phyloP scores from a whole-genome alignment of 2,329 filamentous ascomycete species.

The Microdochium bolleyi region DNA sequence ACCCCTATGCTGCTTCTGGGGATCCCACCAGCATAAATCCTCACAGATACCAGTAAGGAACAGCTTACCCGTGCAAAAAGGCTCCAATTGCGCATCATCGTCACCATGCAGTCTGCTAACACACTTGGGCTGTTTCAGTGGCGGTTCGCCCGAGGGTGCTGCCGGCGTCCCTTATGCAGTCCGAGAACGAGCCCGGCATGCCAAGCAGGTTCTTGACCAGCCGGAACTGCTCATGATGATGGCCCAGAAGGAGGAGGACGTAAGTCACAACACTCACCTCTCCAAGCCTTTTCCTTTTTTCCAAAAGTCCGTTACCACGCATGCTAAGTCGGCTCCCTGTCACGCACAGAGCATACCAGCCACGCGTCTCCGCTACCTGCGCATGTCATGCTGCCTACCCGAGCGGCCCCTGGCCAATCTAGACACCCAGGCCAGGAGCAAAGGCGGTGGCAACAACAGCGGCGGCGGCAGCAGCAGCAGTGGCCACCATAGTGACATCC shows the following conservation, averaged over 20 bases:
- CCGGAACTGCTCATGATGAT: conserved; percentile 54
- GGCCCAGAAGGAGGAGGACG: conserved; percentile 44
- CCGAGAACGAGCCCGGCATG: conserved; percentile 37
- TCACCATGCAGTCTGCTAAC: background rate
- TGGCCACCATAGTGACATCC: too few species aligned
- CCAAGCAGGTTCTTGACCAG: conserved; percentile 44
- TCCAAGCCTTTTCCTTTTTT: too few species aligned
- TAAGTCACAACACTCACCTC: conserved; percentile 34
- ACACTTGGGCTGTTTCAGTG: background rate
- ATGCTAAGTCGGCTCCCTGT: too few species aligned
- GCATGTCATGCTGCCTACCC: conserved; percentile 46
- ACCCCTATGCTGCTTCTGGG: conserved; percentile 25
- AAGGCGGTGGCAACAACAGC: conserved; percentile 5
- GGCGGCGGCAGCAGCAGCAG: conserved; percentile 6
- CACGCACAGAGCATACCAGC: conserved; percentile 41
- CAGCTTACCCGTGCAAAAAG: background rate
- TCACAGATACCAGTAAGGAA: background rate
- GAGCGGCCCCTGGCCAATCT: conserved; percentile 13
- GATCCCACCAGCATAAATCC: conserved; percentile 12
- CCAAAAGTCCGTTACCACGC: too few species aligned
- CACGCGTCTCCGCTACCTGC: conserved; percentile 47
- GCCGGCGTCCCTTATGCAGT: conserved; percentile 29
- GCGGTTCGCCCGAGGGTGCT: too few species aligned
- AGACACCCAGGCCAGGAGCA: conserved; percentile 1
- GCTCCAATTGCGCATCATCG: too few species aligned